These are phyloP conservation scores for Tolypocladium pustulatum DNA, from an alignment of 2,329 filamentous ascomycete genomes.

Conservation along the genomic window DNA sequence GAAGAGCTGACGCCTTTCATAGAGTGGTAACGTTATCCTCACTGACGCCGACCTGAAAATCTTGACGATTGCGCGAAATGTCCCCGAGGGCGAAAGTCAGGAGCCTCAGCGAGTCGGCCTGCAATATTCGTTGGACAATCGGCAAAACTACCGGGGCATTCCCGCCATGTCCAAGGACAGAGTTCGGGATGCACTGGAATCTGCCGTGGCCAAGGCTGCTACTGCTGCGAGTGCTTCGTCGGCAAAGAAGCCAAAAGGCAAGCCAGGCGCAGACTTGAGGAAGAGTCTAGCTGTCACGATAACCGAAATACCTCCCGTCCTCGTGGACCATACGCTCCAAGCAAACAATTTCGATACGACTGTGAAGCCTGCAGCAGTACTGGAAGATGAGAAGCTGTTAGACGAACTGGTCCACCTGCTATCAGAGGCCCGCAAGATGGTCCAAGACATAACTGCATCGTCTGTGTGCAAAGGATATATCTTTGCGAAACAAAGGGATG, in stretches of 20 bases:
- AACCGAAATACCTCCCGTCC: slow-evolving; percentile 75
- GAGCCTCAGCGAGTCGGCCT: slow-evolving; percentile 71
- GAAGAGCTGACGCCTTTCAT: background rate
- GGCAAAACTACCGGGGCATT: slow-evolving; percentile 73
- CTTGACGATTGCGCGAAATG: slow-evolving; percentile 67
- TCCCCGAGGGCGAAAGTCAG: slow-evolving; percentile 71
- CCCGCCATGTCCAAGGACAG: slow-evolving; percentile 66
- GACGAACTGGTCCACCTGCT: slow-evolving; percentile 59
- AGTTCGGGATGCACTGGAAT: slow-evolving; percentile 57
- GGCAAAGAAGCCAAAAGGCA: slow-evolving; percentile 60
- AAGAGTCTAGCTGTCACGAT: slow-evolving; percentile 76
- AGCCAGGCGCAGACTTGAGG: slow-evolving; percentile 63
- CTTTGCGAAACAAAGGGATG: slow-evolving; percentile 54
- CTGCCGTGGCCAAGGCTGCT: slow-evolving; percentile 49
- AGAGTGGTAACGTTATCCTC: slow-evolving; percentile 83
- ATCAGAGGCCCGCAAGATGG: slow-evolving; percentile 56
- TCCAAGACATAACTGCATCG: slow-evolving; percentile 57
- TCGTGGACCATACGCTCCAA: slow-evolving; percentile 78
- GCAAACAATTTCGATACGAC: slow-evolving; percentile 59
- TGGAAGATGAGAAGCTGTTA: slow-evolving; percentile 55
- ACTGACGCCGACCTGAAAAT: slow-evolving; percentile 80
- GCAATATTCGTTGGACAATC: slow-evolving; percentile 67
- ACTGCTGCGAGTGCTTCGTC: slow-evolving; percentile 30
- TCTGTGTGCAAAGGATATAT: slow-evolving; percentile 73
- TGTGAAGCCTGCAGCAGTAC: slow-evolving; percentile 55